Conservation (phyloP, 352 stramenopile genomes). For the Elongisporangium undulatum region DNA sequence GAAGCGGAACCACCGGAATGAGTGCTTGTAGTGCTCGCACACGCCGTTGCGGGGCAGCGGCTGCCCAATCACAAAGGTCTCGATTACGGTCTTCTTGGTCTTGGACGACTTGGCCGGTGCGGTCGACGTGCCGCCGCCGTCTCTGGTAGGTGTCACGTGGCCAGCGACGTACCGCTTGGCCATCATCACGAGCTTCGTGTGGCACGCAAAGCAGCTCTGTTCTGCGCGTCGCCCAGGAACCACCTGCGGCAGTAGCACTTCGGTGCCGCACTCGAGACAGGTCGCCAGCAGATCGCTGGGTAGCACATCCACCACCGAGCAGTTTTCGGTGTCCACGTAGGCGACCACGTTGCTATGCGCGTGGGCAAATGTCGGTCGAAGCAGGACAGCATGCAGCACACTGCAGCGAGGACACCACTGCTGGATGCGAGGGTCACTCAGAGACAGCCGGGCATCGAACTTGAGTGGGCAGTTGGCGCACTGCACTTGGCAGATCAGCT, state of each 20-base stretch:
- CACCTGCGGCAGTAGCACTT: slow-evolving; percentile 57
- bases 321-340: slow-evolving; percentile 76
- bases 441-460: slow-evolving; percentile 53
- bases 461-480: slow-evolving; percentile 71
- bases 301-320: slow-evolving; percentile 58
- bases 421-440: slow-evolving; percentile 38
- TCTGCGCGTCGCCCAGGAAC: slow-evolving; percentile 50
- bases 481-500: slow-evolving; percentile 56
- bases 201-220: slow-evolving; percentile 66
- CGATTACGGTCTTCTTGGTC: slow-evolving; percentile 22
- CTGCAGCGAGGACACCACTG: slow-evolving; percentile 85
- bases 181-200: slow-evolving; percentile 72
- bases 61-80: slow-evolving; percentile 63
- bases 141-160: slow-evolving; percentile 10
- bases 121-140: slow-evolving; percentile 10
- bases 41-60: slow-evolving; percentile 62
- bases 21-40: slow-evolving; percentile 81
- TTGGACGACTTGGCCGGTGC: slow-evolving; percentile 9
- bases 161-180: slow-evolving; percentile 50
- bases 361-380: slow-evolving; percentile 71
- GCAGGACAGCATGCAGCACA: slow-evolving; percentile 54
- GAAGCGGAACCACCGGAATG: slow-evolving; percentile 79
- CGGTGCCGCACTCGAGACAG: slow-evolving; percentile 59
- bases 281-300: slow-evolving; percentile 67
- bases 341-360: slow-evolving; percentile 51